phyloP scores from a whole-genome alignment of 2,329 filamentous ascomycete species.

The Neofusicoccum laricinum region DNA sequence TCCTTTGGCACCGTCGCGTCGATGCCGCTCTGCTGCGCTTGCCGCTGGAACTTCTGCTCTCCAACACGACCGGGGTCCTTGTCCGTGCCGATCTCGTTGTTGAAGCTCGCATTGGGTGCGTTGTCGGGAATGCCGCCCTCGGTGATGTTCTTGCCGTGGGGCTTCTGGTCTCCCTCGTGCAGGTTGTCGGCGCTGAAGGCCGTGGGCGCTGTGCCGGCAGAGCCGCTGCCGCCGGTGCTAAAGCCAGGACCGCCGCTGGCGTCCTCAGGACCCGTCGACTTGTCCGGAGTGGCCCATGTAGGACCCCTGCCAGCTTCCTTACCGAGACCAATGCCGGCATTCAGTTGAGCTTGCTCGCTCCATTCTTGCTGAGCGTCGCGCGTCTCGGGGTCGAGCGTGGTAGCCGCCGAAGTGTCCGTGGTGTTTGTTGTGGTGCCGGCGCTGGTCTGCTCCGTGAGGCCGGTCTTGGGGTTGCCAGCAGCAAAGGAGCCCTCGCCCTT shows the following conservation, averaged over 20 bases:
- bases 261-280: slow-evolving; percentile 34
- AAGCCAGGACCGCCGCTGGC: slow-evolving; percentile 35
- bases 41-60: slow-evolving; percentile 35
- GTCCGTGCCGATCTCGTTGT: slow-evolving; percentile 50
- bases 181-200: slow-evolving; percentile 35
- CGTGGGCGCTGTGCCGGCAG: slow-evolving; percentile 35
- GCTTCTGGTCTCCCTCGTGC: slow-evolving; percentile 36
- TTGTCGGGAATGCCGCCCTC: slow-evolving; percentile 47
- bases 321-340: slow-evolving; percentile 38
- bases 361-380: slow-evolving; percentile 43
- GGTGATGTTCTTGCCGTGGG: slow-evolving; percentile 51
- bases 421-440: slow-evolving; percentile 55
- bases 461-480: slow-evolving; percentile 55
- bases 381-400: slow-evolving; percentile 46
- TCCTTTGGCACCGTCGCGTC: slow-evolving; percentile 22
- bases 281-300: slow-evolving; percentile 28
- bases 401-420: slow-evolving; percentile 54
- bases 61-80: slow-evolving; percentile 56
- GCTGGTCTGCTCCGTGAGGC: slow-evolving; percentile 50
- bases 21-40: slow-evolving; percentile 30
- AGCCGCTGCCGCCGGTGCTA: slow-evolving; percentile 17
- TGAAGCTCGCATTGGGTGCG: slow-evolving; percentile 51
- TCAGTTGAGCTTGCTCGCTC: slow-evolving; percentile 39
- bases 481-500: slow-evolving; percentile 59
- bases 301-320: slow-evolving; percentile 35